These are phyloP conservation scores for Apiotrichum sp. DNA, from an alignment of 1,284 basidiomycete species.

Conservation along the genomic window DNA sequence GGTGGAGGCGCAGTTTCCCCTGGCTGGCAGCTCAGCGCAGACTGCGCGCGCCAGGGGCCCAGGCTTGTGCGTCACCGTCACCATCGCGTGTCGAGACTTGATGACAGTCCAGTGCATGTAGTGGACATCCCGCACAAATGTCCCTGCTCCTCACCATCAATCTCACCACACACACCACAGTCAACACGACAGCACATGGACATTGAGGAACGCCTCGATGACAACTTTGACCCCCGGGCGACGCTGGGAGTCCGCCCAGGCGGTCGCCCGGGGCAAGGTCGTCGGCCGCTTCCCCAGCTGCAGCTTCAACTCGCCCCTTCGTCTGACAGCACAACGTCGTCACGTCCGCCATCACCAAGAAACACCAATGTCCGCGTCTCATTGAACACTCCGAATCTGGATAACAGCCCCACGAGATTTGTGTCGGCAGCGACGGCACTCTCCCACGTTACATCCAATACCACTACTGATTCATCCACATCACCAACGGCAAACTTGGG, in stretches of 20 bases:
- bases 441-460: not conserved
- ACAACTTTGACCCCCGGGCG: constrained; percentile 23
- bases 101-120: not conserved
- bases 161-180: not conserved
- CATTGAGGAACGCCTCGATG: not conserved
- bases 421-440: not conserved
- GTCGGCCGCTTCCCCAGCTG: constrained; percentile 17
- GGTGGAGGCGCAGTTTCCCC: too few relatives aligned
- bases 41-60: too few relatives aligned
- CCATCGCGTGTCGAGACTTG: too few relatives aligned
- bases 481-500: not conserved
- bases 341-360: not conserved
- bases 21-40: too few relatives aligned
- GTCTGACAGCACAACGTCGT: not conserved
- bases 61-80: too few relatives aligned
- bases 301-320: not conserved
- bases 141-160: not conserved
- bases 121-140: not conserved
- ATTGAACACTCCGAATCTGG: too few relatives aligned
- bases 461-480: not conserved
- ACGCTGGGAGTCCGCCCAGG: constrained; percentile 36
- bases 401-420: too few relatives aligned
- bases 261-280: constrained; percentile 16
- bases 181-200: constrained; percentile 2
- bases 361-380: not conserved